phyloP scores from a whole-genome alignment of 768 basidiomycete species.

The Tricholoma sp. region DNA sequence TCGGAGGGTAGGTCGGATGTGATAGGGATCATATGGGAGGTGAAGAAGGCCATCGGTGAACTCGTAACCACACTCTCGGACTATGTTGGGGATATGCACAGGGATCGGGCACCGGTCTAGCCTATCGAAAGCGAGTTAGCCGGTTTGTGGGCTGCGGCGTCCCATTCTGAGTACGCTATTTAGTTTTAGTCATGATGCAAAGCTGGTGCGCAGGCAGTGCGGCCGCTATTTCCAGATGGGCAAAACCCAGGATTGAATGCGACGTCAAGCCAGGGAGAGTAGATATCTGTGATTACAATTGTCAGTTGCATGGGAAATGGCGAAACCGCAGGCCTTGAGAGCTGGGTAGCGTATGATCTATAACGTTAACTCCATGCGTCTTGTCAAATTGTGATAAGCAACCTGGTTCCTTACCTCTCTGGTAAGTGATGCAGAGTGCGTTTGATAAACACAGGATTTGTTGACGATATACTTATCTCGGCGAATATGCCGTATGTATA shows the following conservation, averaged over 20 bases:
- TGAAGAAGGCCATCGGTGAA: slow-evolving; percentile 52
- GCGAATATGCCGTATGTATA: too few relatives aligned
- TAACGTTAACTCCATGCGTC: background rate
- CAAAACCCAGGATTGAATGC: slow-evolving; percentile 38
- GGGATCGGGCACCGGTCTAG: too few relatives aligned
- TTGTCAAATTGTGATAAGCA: background rate
- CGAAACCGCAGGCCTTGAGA: slow-evolving; percentile 16
- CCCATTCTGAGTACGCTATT: slow-evolving; percentile 55
- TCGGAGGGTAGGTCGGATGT: slow-evolving; percentile 40
- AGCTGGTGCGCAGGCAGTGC: slow-evolving; percentile 27
- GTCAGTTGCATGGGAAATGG: slow-evolving; percentile 47
- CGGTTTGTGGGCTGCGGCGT: slow-evolving; percentile 47
- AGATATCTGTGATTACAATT: slow-evolving; percentile 31
- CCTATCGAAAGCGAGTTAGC: too few relatives aligned
- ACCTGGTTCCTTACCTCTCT: too few relatives aligned
- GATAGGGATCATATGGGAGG: slow-evolving; percentile 54
- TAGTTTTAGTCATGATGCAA: background rate
- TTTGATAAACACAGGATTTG: too few relatives aligned
- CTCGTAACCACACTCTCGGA: too few relatives aligned
- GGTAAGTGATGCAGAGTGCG: too few relatives aligned
- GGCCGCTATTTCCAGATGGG: slow-evolving; percentile 46
- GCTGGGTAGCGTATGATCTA: background rate
- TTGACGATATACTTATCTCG: too few relatives aligned
- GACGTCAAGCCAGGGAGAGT: too few relatives aligned
- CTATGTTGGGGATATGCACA: too few relatives aligned